A percentile compares a stretch with the other conserved stretches of the same genome.
Conservation (phyloP, 345 rosid species). For the Lepidium sativum region DNA sequence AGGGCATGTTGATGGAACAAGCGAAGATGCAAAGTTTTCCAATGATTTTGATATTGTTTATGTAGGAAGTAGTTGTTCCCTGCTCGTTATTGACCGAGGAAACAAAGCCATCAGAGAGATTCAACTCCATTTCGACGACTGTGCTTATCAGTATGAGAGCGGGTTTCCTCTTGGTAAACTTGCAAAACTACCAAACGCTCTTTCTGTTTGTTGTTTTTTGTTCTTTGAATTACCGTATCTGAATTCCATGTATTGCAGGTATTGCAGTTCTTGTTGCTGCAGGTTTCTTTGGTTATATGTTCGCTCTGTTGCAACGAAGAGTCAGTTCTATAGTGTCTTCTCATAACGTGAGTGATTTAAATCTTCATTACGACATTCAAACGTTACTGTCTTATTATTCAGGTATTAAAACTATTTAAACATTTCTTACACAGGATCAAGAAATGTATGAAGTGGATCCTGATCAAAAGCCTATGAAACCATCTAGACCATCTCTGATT, state of each 20-base stretch:
- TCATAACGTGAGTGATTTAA: slow-evolving; percentile 42
- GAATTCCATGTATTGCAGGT: slow-evolving; percentile 36
- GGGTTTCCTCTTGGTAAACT: slow-evolving; percentile 82
- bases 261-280: slow-evolving; percentile 92
- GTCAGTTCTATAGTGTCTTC: slow-evolving; percentile 64
- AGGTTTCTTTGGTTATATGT: slow-evolving; percentile 92
- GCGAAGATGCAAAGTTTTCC: slow-evolving; percentile 96
- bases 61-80: slow-evolving; percentile 93
- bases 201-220: background rate
- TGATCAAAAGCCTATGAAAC: slow-evolving; percentile 55
- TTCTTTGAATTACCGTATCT: background rate
- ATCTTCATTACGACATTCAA: background rate
- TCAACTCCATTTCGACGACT: slow-evolving; percentile 95
- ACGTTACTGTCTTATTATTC: background rate
- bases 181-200: background rate
- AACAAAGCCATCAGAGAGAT: slow-evolving; percentile 90
- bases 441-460: slow-evolving; percentile 20
- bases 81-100: slow-evolving; percentile 93
- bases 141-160: slow-evolving; percentile 95
- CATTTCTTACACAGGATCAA: slow-evolving; percentile 41
- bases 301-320: slow-evolving; percentile 81
- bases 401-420: background rate
- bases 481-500: slow-evolving; percentile 79
- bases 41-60: slow-evolving; percentile 94
- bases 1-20: slow-evolving; percentile 92